Evolutionary conservation across 192 early-diverging fungal species (phyloP).

Genomic region (Dissophora ornata): DNA sequence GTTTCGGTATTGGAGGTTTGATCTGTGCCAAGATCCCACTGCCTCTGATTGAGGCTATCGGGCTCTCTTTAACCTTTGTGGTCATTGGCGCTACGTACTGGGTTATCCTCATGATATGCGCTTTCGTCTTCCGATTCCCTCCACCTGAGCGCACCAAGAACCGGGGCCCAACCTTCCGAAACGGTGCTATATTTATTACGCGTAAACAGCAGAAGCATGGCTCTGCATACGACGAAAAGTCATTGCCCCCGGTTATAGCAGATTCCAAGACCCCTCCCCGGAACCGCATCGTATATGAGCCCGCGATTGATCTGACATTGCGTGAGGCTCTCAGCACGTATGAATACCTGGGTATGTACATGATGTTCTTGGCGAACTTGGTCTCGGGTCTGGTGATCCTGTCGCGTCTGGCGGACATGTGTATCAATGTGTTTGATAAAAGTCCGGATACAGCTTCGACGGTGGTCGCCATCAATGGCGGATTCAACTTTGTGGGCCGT

Average conservation of each 20-base stretch:
- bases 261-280: constrained; percentile 62
- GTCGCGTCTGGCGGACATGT: constrained; percentile 69
- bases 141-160: constrained; percentile 71
- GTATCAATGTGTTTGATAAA: constrained; percentile 63
- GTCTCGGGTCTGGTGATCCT: constrained; percentile 70
- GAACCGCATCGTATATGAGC: constrained; percentile 54
- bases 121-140: constrained; percentile 69
- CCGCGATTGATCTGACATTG: constrained; percentile 62
- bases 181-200: constrained; percentile 45
- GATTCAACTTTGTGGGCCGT: constrained; percentile 72
- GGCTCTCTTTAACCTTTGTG: constrained; percentile 69
- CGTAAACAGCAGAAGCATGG: constrained; percentile 52
- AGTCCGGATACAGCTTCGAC: constrained; percentile 61
- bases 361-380: constrained; percentile 70
- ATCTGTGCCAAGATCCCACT: constrained; percentile 75
- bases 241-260: constrained; percentile 59
- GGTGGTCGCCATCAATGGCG: constrained; percentile 69
- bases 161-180: constrained; percentile 62
- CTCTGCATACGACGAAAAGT: constrained; percentile 41
- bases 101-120: constrained; percentile 64
- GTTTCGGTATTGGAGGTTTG: constrained; percentile 80
- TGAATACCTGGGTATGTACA: constrained; percentile 71
- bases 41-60: constrained; percentile 65
- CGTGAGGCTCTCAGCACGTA: constrained; percentile 66
- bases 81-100: constrained; percentile 74